Percentiles rank a stretch among this genome's conserved stretches.
Conservation (phyloP, 768 basidiomycete genomes). For the Clitopilus hobsonii region DNA sequence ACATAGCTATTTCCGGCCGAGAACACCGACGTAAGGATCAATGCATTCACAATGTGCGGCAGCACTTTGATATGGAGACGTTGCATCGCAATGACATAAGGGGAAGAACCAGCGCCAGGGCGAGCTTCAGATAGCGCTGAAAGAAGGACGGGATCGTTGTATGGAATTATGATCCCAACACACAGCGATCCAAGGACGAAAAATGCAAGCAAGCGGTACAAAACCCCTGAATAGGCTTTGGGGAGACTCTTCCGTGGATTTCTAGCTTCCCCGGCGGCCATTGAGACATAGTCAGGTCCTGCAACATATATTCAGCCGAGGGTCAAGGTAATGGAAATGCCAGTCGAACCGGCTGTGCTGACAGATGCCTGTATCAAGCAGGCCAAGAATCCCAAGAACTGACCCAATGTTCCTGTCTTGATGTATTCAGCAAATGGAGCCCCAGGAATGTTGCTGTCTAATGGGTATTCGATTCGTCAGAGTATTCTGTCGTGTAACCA, state of each 20-base stretch:
- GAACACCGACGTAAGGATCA: slow-evolving; percentile 62
- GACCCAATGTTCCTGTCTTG: slow-evolving; percentile 47
- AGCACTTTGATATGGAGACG: slow-evolving; percentile 61
- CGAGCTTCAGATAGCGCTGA: slow-evolving; percentile 49
- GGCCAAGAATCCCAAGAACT: slow-evolving; percentile 59
- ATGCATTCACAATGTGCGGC: slow-evolving; percentile 68
- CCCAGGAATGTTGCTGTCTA: slow-evolving; percentile 28
- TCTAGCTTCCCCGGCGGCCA: slow-evolving; percentile 69
- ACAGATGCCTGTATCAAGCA: slow-evolving; percentile 60
- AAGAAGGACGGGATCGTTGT: slow-evolving; percentile 54
- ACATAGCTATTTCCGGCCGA: slow-evolving; percentile 70
- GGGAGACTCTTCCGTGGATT: slow-evolving; percentile 69
- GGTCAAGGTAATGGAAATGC: slow-evolving; percentile 2
- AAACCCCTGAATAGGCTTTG: slow-evolving; percentile 68
- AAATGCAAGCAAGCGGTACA: slow-evolving; percentile 75
- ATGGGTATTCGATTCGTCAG: too few species aligned
- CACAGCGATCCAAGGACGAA: slow-evolving; percentile 71
- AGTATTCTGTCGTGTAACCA: not conserved
- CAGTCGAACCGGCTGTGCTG: slow-evolving; percentile 54
- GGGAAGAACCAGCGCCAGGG: slow-evolving; percentile 58
- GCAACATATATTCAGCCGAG: not conserved
- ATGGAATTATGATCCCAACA: slow-evolving; percentile 75
- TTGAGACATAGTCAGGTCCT: slow-evolving; percentile 49
- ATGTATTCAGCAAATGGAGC: slow-evolving; percentile 59
- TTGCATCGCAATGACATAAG: slow-evolving; percentile 82